These are phyloP conservation scores for Coemansia sp. DNA, from an alignment of 192 early-diverging fungal genomes.

Conservation along the genomic window DNA sequence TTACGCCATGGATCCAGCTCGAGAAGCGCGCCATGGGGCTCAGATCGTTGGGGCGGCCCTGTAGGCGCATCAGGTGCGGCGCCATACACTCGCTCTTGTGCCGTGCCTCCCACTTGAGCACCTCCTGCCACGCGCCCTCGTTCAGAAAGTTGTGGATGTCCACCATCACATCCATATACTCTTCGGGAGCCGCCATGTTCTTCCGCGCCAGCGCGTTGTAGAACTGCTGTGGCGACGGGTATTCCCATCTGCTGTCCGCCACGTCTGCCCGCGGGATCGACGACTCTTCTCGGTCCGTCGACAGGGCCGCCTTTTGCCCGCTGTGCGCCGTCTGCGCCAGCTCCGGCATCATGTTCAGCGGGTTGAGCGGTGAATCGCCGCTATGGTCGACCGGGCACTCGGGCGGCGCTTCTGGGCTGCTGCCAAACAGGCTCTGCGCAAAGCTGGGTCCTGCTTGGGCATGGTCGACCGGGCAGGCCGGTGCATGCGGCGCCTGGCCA, in stretches of 20 bases:
- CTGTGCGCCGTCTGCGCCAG: slow-evolving; percentile 61
- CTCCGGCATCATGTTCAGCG: slow-evolving; percentile 87
- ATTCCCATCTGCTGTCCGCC: slow-evolving; percentile 65
- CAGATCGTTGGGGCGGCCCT: slow-evolving; percentile 75
- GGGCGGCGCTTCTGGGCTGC: not conserved
- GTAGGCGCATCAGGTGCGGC: slow-evolving; percentile 73
- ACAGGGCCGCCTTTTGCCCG: slow-evolving; percentile 64
- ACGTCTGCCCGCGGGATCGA: slow-evolving; percentile 55
- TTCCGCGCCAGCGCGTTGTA: slow-evolving; percentile 83
- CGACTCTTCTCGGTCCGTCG: slow-evolving; percentile 74
- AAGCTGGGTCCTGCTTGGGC: slow-evolving; percentile 14
- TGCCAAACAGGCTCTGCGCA: slow-evolving; percentile 20
- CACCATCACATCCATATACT: slow-evolving; percentile 84
- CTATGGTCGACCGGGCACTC: slow-evolving; percentile 56
- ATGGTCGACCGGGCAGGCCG: slow-evolving; percentile 28
- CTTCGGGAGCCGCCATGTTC: slow-evolving; percentile 78
- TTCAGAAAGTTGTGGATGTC: slow-evolving; percentile 98
- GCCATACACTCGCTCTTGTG: slow-evolving; percentile 48
- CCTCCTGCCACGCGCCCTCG: slow-evolving; percentile 91
- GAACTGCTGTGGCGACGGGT: slow-evolving; percentile 88
- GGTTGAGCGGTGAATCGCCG: slow-evolving; percentile 52
- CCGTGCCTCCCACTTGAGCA: slow-evolving; percentile 82
- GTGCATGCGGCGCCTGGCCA: slow-evolving; percentile 16
- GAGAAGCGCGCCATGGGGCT: slow-evolving; percentile 62
- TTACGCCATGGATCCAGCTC: slow-evolving; percentile 57